A percentile compares a stretch with the other conserved stretches of the same genome.
Evolutionary conservation across 1,284 basidiomycete species (phyloP).

Genomic region (Tetrapyrgos nigripes): DNA sequence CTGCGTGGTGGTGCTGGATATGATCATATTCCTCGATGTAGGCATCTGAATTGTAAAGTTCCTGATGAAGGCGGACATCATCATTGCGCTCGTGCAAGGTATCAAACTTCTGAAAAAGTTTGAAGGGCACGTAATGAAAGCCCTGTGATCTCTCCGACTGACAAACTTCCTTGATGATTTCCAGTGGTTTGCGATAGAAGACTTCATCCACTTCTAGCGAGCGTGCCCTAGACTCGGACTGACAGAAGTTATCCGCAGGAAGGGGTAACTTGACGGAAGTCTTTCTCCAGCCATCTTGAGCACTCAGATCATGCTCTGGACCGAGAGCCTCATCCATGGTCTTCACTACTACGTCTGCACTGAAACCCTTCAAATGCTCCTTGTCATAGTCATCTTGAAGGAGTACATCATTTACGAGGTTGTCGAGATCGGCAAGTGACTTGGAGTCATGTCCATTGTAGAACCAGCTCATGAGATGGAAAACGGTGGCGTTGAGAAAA

Average conservation of each 20-base stretch:
- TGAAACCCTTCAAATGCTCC: no score
- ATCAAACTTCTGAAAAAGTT: conserved; percentile 16
- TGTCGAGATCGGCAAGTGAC: neutral
- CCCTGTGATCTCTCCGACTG: conserved; percentile 25
- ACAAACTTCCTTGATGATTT: conserved; percentile 34
- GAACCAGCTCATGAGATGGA: conserved; percentile 11
- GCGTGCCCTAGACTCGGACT: neutral
- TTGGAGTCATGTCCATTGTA: neutral
- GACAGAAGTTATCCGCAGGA: neutral
- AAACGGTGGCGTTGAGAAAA: conserved; percentile 1
- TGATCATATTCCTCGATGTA: conserved; percentile 5
- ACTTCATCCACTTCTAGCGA: conserved; percentile 31
- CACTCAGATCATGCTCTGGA: neutral
- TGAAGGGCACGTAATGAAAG: conserved; percentile 38
- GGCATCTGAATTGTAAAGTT: conserved; percentile 2
- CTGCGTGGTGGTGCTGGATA: conserved; percentile 1
- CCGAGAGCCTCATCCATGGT: neutral
- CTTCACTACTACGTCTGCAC: neutral
- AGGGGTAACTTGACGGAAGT: neutral
- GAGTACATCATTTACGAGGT: no score
- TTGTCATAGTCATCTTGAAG: no score
- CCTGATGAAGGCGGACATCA: neutral
- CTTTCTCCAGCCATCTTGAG: neutral
- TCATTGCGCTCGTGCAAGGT: neutral
- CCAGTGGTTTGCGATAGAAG: conserved; percentile 27